A percentile compares a stretch with the other conserved stretches of the same genome.
Conservation (phyloP, 768 basidiomycete genomes). For the Trametes gibbosa region DNA sequence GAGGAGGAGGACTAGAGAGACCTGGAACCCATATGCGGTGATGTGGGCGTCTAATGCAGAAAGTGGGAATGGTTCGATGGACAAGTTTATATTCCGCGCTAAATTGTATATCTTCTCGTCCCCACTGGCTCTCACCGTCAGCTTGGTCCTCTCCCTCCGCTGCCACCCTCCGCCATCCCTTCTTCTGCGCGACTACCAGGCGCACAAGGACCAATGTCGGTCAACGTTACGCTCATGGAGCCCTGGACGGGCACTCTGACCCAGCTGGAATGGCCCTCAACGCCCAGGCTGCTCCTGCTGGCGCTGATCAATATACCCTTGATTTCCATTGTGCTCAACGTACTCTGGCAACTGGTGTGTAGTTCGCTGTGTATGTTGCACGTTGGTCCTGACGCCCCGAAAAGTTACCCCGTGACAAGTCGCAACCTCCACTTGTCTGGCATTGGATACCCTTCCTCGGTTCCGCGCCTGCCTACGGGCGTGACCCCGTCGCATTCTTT, state of each 20-base stretch:
- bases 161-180: background rate
- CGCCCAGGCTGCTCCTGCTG: conserved; percentile 34
- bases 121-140: conserved; percentile 15
- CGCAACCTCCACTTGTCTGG: conserved; percentile 87
- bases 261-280: conserved; percentile 27
- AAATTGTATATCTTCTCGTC: conserved; percentile 16
- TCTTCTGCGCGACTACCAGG: background rate
- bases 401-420: conserved; percentile 69
- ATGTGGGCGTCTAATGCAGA: conserved; percentile 13
- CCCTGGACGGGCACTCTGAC: conserved; percentile 29
- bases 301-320: conserved; percentile 64
- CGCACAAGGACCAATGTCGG: conserved; percentile 21
- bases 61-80: conserved; percentile 23
- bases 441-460: conserved; percentile 90
- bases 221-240: conserved; percentile 26
- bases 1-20: conserved; percentile 11
- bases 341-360: conserved; percentile 71
- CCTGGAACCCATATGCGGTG: conserved; percentile 17
- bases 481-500: conserved; percentile 90
- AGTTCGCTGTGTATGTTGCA: background rate
- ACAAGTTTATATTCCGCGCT: conserved; percentile 1
- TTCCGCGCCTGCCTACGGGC: conserved; percentile 85
- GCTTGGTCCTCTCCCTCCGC: background rate
- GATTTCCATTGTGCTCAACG: conserved; percentile 67
- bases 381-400: background rate